A percentile compares a stretch with the other conserved stretches of the same genome.
These are phyloP conservation scores for Solanum hybrid DNA, from an alignment of 305 asterid species.

Conservation along the genomic window DNA sequence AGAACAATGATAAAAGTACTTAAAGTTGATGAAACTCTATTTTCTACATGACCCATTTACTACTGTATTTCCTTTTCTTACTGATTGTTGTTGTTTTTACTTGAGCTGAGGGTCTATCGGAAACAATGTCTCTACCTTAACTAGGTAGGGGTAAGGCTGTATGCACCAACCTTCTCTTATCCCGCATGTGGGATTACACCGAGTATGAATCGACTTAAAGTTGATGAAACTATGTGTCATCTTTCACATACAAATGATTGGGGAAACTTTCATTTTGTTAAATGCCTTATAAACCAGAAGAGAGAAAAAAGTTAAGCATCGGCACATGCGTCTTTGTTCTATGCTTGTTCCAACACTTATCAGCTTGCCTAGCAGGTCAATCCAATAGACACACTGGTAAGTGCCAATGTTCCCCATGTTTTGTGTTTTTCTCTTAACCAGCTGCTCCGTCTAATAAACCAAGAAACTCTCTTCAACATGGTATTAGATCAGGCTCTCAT, in stretches of 20 bases:
- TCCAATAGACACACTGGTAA: background rate
- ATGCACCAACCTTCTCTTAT: background rate
- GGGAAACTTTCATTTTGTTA: background rate
- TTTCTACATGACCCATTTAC: fast-evolving
- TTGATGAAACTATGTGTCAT: background rate
- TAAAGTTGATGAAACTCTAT: background rate
- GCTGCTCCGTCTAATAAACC: background rate
- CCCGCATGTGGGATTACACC: background rate
- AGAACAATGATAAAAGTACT: background rate
- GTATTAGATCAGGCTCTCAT: background rate
- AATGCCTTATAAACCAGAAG: background rate
- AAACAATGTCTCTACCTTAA: background rate
- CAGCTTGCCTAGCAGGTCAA: background rate
- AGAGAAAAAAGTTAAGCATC: background rate
- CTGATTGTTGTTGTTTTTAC: background rate
- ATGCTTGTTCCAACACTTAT: background rate
- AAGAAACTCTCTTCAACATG: background rate
- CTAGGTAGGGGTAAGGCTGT: background rate
- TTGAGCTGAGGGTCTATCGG: background rate
- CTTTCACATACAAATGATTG: background rate
- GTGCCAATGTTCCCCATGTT: background rate
- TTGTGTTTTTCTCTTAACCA: background rate
- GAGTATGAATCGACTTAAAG: background rate
- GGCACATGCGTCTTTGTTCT: background rate
- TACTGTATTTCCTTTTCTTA: background rate